Evolutionary conservation across 495 filamentous ascomycete species (phyloP), one percentile per base, ranked within the genome.

Genomic region (Daldinia bambusicola): DNA sequence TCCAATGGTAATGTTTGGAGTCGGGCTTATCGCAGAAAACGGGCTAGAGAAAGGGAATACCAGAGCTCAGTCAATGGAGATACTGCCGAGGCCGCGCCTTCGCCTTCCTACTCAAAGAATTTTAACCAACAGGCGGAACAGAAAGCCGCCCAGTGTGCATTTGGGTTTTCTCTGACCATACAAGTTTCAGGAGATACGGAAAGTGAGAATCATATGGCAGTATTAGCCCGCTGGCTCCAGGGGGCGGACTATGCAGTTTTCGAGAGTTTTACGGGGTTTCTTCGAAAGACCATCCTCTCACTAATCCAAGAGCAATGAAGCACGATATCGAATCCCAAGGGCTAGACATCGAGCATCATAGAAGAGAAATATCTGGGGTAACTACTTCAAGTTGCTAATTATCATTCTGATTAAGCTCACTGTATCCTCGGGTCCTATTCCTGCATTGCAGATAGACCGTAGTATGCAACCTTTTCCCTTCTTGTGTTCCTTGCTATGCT

Each of bases 181-280:
- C 59, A 61, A 20, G 57, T 58, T 12, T 37, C 10, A 4, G n/a
- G 36, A 20, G 30, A 48, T 26, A 31, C 18, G 7, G 61, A 76
- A 13, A 67, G 6, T n/a, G 57, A 61, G 10, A 51, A 40, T 8
- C 55, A 70, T 10, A 75, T 34, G 72, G 75, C 59, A 20, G 80
- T 91, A 6, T 62, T 80, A 7, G 75, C 95, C 2, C 83, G 89
- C 36, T 98, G 95, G 95, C 77, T 91, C 8, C 89, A 90, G 69
- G 95, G 95, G 6, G 81, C 79, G 7, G 92, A 98, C 60, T 80
- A 84, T 4, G 86, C 89, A 6, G 68, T 97, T 3, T 98, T 96
- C 78, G 93, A 97, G 80, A 97, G 94, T 74, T 91, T 98, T 66
- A 91, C 89, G 63, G 94, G 93, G 0, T 92, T 94, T 85, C 56